Evolutionary conservation across 2,329 filamentous ascomycete genomes (phyloP), one percentile per base, ranked within the genome.

Genomic region (Dryadomyces sulphureus): DNA sequence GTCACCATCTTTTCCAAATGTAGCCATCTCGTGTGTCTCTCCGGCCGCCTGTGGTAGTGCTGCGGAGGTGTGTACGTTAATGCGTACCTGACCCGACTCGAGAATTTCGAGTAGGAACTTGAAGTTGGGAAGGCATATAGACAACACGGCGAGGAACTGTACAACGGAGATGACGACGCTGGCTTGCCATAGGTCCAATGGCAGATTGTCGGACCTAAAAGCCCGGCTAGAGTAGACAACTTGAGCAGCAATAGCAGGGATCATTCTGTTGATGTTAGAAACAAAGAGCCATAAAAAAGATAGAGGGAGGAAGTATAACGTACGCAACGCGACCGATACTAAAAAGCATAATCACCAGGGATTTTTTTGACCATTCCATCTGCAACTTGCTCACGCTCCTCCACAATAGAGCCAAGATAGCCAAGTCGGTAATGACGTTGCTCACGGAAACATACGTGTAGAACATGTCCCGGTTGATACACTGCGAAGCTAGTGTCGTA

Each of bases 71-170:
- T 36, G 14, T 8, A 2, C 45, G 20, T 46, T 39, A 16, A 46
- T 27, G 24, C 45, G 45, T n/a, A 43, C 27, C 24, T 47, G 45
- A 3, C 45, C 45, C 1, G 45, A 47, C 17, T 47, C 34, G 14
- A 47, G 40, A 11, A 19, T 43, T 34, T 47, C 45, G 1, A 47
- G 35, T 14, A 47, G n/a, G 19, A 34, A 43, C 25, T 47, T 47
- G 24, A 47, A 47, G 40, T 47, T 47, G 40, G 45, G 45, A 22
- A 47, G 17, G 39, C 45, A 47, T 8, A 47, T 19, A 7, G 45
- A 32, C 9, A 43, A 43, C 2, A 43, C 19, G 32, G 45, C 40
- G n/a, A 47, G 24, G 11, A 11, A 47, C 34, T 43, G 45, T 24
- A 47, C 45, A 2, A 47, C 27, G 20, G 30, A 11, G 9, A 47